A percentile compares a stretch with the other conserved stretches of the same genome.
Evolutionary conservation across 352 stramenopile species (phyloP).

Genomic region (Paralagenidium karlingii): DNA sequence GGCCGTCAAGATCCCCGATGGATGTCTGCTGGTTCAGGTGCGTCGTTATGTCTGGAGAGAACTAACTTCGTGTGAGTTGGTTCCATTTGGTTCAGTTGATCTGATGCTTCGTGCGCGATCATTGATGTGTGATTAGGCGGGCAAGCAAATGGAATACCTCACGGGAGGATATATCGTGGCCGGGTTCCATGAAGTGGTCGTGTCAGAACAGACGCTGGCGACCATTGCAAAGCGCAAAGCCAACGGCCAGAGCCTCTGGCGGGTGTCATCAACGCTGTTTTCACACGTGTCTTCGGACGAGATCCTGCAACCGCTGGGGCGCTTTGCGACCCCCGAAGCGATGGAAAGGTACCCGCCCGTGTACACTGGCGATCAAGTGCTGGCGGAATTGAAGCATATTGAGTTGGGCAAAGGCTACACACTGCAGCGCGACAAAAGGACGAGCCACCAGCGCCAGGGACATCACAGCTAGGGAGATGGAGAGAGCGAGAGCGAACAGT

Average conservation of each 20-base stretch:
- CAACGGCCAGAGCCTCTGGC: constrained; percentile 73
- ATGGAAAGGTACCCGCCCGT: constrained; percentile 69
- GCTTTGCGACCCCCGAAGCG: constrained; percentile 58
- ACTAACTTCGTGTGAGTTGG: not conserved
- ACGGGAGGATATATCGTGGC: constrained; percentile 86
- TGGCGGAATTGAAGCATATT: constrained; percentile 80
- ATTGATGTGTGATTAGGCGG: constrained; percentile 25
- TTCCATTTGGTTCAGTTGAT: not conserved
- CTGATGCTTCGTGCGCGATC: not conserved
- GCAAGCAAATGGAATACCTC: constrained; percentile 89
- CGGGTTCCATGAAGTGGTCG: constrained; percentile 88
- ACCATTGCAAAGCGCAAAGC: constrained; percentile 59
- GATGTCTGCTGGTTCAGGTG: constrained; percentile 74
- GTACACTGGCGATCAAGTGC: constrained; percentile 77
- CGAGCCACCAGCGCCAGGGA: too few species aligned
- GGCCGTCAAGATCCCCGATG: constrained; percentile 80
- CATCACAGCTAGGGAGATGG: too few species aligned
- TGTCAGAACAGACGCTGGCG: constrained; percentile 60
- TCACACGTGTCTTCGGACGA: constrained; percentile 85
- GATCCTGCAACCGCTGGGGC: constrained; percentile 64
- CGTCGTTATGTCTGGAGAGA: not conserved
- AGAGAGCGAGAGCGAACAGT: too few species aligned
- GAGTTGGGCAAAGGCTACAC: too few species aligned
- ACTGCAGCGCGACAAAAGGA: too few species aligned
- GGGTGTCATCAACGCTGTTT: constrained; percentile 88